These are phyloP conservation scores for Naganishia sp. DNA, from an alignment of 1,284 basidiomycete genomes.

Conservation along the genomic window DNA sequence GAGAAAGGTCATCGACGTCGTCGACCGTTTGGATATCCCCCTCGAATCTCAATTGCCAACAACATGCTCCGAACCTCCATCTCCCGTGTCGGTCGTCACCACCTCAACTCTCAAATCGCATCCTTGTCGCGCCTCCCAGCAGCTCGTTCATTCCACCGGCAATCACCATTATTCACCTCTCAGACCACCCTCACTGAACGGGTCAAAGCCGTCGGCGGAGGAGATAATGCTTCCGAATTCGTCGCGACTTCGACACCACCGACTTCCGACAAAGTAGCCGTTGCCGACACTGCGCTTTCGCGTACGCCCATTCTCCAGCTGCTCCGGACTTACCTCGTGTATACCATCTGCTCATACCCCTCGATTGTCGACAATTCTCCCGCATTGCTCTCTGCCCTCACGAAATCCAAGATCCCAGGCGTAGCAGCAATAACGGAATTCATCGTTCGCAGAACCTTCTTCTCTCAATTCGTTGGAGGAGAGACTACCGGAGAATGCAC, in stretches of 20 bases:
- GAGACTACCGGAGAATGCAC: conserved; percentile 73
- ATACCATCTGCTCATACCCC: conserved; percentile 75
- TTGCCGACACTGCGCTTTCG: conserved; percentile 26
- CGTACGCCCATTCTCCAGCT: conserved; percentile 51
- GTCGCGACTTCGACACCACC: neutral
- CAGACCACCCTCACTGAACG: conserved; percentile 3
- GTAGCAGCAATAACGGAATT: conserved; percentile 67
- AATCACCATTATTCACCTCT: conserved; percentile 10
- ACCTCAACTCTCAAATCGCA: conserved; percentile 10
- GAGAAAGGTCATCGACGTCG: conserved; percentile 9
- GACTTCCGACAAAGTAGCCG: neutral
- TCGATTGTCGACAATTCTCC: conserved; percentile 76
- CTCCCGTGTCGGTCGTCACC: conserved; percentile 19
- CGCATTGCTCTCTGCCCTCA: conserved; percentile 63
- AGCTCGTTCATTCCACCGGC: conserved; percentile 10
- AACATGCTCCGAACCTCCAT: conserved; percentile 17
- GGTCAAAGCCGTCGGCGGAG: neutral
- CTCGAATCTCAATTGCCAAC: neutral
- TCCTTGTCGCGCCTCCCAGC: neutral
- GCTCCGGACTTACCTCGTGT: conserved; percentile 74
- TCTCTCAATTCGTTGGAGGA: conserved; percentile 79
- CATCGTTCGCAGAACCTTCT: conserved; percentile 79
- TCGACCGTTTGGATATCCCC: neutral
- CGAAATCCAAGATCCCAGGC: conserved; percentile 63
- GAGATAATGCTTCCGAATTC: neutral